Evolutionary conservation across 1,284 basidiomycete genomes (phyloP).

Genomic region (Crocinoboletus sp.): DNA sequence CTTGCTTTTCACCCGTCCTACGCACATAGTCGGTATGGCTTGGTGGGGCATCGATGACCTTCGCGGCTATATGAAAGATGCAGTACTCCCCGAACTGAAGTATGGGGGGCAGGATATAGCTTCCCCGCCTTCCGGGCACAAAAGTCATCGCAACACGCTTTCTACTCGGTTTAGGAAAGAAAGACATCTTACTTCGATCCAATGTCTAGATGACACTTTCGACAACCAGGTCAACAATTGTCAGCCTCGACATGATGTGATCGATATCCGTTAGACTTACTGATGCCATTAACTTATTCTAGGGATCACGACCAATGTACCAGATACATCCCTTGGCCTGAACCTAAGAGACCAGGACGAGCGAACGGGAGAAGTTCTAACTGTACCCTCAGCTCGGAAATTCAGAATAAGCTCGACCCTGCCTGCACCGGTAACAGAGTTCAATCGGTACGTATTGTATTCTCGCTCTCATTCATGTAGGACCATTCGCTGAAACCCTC

Average conservation of each 20-base stretch:
- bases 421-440: constrained; percentile 32
- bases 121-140: constrained; percentile 32
- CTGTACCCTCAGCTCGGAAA: constrained; percentile 32
- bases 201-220: constrained; percentile 25
- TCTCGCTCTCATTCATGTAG: background rate
- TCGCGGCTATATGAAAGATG: constrained; percentile 34
- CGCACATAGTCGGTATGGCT: constrained; percentile 18
- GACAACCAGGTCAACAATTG: constrained; percentile 29
- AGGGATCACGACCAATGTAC: constrained; percentile 30
- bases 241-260: constrained; percentile 10
- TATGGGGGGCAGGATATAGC: constrained; percentile 26
- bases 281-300: constrained; percentile 5
- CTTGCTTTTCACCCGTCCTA: background rate
- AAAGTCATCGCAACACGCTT: constrained; percentile 37
- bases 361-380: constrained; percentile 25
- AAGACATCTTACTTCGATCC: constrained; percentile 32
- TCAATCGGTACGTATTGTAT: constrained; percentile 25
- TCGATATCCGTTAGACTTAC: background rate
- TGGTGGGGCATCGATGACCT: constrained; percentile 37
- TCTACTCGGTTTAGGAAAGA: constrained; percentile 33
- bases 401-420: constrained; percentile 26
- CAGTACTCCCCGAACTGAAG: constrained; percentile 37
- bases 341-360: constrained; percentile 27
- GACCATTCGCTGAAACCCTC: background rate
- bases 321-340: constrained; percentile 27